Evolutionary conservation across 345 rosid species (phyloP).

Genomic region (Pistacia vera): DNA sequence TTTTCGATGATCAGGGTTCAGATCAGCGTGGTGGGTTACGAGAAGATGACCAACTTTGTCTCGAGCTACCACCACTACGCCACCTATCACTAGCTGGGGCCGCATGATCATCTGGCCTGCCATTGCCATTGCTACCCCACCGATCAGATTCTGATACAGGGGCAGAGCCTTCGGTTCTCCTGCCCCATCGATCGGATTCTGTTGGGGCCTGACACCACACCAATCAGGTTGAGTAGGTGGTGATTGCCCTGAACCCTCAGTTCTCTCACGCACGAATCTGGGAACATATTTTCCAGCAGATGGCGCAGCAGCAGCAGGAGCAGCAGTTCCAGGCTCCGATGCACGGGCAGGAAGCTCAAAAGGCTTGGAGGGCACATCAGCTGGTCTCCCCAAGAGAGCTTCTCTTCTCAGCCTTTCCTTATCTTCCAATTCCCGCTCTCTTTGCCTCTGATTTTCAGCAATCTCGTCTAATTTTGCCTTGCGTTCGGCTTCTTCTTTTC

Average conservation of each 20-base stretch:
- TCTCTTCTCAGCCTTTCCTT: too few relatives aligned
- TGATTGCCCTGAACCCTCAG: slow-evolving; percentile 35
- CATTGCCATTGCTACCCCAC: slow-evolving; percentile 38
- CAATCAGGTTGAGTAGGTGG: slow-evolving; percentile 54
- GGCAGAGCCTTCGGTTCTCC: slow-evolving; percentile 22
- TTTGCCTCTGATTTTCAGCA: too few relatives aligned
- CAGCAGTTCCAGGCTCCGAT: too few relatives aligned
- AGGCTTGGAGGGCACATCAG: too few relatives aligned
- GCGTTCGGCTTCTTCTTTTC: too few relatives aligned
- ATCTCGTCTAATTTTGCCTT: too few relatives aligned
- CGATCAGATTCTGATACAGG: slow-evolving; percentile 46
- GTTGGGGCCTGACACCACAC: slow-evolving; percentile 44
- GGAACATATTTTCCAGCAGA: slow-evolving; percentile 75
- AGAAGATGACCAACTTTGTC: slow-evolving; percentile 50
- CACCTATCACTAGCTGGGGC: slow-evolving; percentile 50
- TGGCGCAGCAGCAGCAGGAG: neutral
- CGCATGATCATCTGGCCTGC: slow-evolving; percentile 51
- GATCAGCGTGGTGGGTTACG: slow-evolving; percentile 21
- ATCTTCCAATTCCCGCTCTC: too few relatives aligned
- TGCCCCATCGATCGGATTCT: slow-evolving; percentile 39
- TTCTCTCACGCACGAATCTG: slow-evolving; percentile 38
- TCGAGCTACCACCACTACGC: slow-evolving; percentile 53
- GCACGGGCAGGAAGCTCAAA: too few relatives aligned
- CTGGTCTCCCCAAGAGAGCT: too few relatives aligned
- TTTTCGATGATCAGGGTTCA: slow-evolving; percentile 1